phyloP scores from a whole-genome alignment of 1,284 basidiomycete species.

The Marasmius oreades region DNA sequence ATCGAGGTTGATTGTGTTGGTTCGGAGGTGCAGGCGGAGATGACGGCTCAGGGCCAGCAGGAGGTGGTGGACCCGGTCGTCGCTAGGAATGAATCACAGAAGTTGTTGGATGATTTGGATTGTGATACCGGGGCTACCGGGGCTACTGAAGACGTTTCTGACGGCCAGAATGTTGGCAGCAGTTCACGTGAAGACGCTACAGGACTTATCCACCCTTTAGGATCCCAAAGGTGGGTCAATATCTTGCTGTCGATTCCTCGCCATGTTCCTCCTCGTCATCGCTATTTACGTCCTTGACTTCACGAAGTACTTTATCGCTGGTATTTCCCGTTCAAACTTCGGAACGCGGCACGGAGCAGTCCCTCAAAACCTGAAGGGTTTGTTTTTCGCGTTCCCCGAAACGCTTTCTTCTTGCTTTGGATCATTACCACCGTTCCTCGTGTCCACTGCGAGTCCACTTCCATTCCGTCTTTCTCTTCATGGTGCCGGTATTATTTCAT shows the following conservation, averaged over 20 bases:
- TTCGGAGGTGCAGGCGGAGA: not conserved
- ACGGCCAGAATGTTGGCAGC: not conserved
- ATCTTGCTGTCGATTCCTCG: not conserved
- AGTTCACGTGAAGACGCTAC: not conserved
- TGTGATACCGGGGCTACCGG: not conserved
- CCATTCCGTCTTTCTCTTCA: no score
- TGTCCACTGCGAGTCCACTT: no score
- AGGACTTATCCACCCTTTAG: not conserved
- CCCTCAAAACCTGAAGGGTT: no score
- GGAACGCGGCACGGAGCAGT: no score
- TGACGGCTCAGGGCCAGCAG: not conserved
- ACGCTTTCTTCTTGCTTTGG: no score
- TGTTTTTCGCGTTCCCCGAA: no score
- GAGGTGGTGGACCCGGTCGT: not conserved
- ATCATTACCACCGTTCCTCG: no score
- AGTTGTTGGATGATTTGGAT: not conserved
- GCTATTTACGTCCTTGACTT: no score
- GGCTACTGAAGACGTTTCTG: not conserved
- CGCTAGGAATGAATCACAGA: not conserved
- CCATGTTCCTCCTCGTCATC: no score
- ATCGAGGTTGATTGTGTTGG: not conserved
- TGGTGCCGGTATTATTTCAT: no score
- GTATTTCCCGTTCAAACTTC: no score
- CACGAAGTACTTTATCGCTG: no score
- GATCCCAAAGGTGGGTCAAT: not conserved